A percentile compares a stretch with the other conserved stretches of the same genome.
These are phyloP conservation scores for Ormosia emarginata DNA, from an alignment of 306 rosid species.

Conservation along the genomic window DNA sequence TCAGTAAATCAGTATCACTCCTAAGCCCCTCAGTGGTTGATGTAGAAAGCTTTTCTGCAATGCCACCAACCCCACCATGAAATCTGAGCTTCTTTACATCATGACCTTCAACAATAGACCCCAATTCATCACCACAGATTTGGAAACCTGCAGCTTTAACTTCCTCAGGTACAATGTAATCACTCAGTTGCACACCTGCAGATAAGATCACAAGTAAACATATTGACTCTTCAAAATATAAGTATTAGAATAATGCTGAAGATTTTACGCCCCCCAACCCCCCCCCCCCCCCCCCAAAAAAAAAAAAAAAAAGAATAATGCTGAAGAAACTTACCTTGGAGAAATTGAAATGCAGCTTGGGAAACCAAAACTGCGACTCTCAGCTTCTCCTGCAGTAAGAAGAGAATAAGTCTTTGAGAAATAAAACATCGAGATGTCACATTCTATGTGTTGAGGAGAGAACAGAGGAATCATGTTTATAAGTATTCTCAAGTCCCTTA, in stretches of 20 bases:
- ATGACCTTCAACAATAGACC: slow-evolving; percentile 82
- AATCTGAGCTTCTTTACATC: slow-evolving; percentile 67
- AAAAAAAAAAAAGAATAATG: not conserved
- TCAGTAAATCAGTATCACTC: slow-evolving; percentile 34
- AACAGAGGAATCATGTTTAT: not conserved
- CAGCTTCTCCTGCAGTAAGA: slow-evolving; percentile 65
- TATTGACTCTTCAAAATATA: not conserved
- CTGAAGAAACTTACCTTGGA: slow-evolving; percentile 50
- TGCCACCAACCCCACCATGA: slow-evolving; percentile 69
- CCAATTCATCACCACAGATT: slow-evolving; percentile 85
- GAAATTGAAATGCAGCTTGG: slow-evolving; percentile 80
- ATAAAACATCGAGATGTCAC: not conserved
- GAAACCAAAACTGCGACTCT: slow-evolving; percentile 87
- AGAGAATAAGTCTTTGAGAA: slow-evolving; percentile 10
- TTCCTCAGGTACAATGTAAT: slow-evolving; percentile 65
- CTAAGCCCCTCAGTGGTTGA: slow-evolving; percentile 57
- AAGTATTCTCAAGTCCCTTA: not conserved
- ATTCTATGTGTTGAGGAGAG: not conserved
- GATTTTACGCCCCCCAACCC: not conserved
- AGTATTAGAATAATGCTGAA: slow-evolving; percentile 9
- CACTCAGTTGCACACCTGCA: slow-evolving; percentile 62
- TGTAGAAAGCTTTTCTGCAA: slow-evolving; percentile 69
- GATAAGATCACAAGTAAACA: slow-evolving; percentile 18
- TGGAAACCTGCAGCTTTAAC: slow-evolving; percentile 77
- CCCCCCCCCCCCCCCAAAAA: too few relatives aligned